A percentile compares a stretch with the other conserved stretches of the same genome.
These are phyloP conservation scores for Hypoxylon sp. DNA, from an alignment of 2,329 filamentous ascomycete genomes.

Conservation along the genomic window DNA sequence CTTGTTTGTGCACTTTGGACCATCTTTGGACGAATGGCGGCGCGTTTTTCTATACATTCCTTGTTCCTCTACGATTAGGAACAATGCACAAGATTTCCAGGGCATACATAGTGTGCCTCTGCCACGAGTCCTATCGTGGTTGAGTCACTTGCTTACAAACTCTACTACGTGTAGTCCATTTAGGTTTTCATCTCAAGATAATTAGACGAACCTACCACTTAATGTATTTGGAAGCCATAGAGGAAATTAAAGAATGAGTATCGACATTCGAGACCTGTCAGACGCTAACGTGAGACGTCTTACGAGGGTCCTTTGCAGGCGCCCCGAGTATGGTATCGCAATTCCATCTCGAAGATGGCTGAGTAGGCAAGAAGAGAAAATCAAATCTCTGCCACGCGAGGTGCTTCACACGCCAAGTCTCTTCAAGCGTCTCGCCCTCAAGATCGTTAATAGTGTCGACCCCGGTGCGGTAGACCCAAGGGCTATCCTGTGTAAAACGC, in stretches of 20 bases:
- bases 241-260: conserved; percentile 41
- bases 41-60: conserved; percentile 28
- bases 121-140: background rate
- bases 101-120: conserved; percentile 27
- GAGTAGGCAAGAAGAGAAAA: conserved; percentile 51
- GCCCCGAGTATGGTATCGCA: conserved; percentile 51
- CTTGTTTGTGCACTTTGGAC: background rate
- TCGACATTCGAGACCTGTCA: conserved; percentile 48
- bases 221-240: conserved; percentile 14
- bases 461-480: conserved; percentile 47
- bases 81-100: conserved; percentile 22
- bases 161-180: background rate
- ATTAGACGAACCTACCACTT: conserved; percentile 1
- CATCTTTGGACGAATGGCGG: conserved; percentile 25
- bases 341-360: conserved; percentile 56
- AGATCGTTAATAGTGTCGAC: conserved; percentile 49
- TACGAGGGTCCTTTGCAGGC: conserved; percentile 56
- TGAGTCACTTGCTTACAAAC: background rate
- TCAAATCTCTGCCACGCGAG: conserved; percentile 48
- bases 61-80: conserved; percentile 30
- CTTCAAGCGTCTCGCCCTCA: conserved; percentile 53
- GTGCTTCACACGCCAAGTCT: conserved; percentile 49
- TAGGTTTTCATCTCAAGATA: background rate
- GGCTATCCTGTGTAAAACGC: conserved; percentile 58
- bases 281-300: conserved; percentile 52